Base-by-base conservation (phyloP, 2,329 filamentous ascomycete genomes). In the Trichoderma sp. region DNA sequence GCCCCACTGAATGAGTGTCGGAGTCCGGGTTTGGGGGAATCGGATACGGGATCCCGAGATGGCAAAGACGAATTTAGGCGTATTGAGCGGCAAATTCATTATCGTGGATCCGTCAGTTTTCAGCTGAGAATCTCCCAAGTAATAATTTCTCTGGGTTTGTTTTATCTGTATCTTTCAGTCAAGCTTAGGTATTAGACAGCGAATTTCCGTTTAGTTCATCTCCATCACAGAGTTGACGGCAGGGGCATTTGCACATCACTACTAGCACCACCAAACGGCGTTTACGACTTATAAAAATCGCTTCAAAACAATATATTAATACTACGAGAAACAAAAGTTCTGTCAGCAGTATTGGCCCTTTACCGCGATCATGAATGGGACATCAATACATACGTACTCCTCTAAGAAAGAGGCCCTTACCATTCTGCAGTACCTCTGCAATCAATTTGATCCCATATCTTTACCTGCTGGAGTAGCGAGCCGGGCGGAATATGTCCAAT, bases 391-490 rank as follows among this genome's bases (percentile, higher is more conserved):
- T 7, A 2, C 39, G 2, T 72, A 72, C 21, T 72, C 71, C 61
- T 78, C 77, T 7, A 75, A 74, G 26, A 73, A 73, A 3, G 79
- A 80, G 71, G 75, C 75, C 15, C 47, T 30, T n/a, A 68, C 70
- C 3, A 77, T 80, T 36, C 70, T 79, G 18, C 74, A 77, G 24
- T 71, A 77, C 21, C 34, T 80, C 4, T 67, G 74, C 4, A 70
- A 67, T 15, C 73, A 77, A 21, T 75, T 82, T 18, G 78, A 82
- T 32, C 65, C 74, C 8, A 62, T 72, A 11, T 77, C 80, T 0
- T 74, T 83, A 0, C 80, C 82, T 4, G 67, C 74, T 1, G 77
- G 74, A 56, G 75, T 80, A 14, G 67, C 15, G 73, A 74, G 24
- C 74, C 72, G 11, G 74, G 79, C 7, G 74, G 73, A 32, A 32